These are phyloP conservation scores for Pouteria glomerata DNA, from an alignment of 148 eudicot species.

Conservation along the genomic window DNA sequence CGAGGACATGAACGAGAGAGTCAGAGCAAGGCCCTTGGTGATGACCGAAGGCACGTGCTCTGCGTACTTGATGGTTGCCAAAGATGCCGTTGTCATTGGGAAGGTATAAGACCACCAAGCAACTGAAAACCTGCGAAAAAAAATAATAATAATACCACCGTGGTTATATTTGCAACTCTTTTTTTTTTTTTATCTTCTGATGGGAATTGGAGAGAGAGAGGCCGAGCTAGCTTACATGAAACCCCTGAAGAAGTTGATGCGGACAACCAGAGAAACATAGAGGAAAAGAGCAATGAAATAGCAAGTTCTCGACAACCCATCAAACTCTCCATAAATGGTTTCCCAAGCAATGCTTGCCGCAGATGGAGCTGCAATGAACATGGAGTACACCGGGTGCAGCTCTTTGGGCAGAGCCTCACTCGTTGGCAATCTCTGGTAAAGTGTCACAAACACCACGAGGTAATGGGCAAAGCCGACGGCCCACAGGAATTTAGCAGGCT, in stretches of 20 bases:
- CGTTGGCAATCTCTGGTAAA: slow-evolving; percentile 88
- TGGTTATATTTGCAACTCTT: no score
- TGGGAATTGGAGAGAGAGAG: no score
- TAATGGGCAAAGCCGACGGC: slow-evolving; percentile 93
- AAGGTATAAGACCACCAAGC: slow-evolving; percentile 99
- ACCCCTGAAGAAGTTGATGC: slow-evolving; percentile 80
- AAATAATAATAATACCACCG: not conserved
- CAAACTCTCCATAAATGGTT: slow-evolving; percentile 75
- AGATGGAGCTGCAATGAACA: slow-evolving; percentile 92
- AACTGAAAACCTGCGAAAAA: slow-evolving; percentile 67
- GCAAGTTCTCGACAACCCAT: slow-evolving; percentile 80
- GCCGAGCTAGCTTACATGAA: slow-evolving; percentile 41
- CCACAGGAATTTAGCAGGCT: slow-evolving; percentile 92
- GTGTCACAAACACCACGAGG: slow-evolving; percentile 80
- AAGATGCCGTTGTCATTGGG: slow-evolving; percentile 92
- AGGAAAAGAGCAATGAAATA: slow-evolving; percentile 88
- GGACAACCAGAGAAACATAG: slow-evolving; percentile 70
- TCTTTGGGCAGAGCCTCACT: slow-evolving; percentile 91
- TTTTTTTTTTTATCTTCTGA: no score
- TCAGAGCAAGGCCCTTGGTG: slow-evolving; percentile 61
- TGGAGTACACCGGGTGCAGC: slow-evolving; percentile 89
- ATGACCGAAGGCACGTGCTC: slow-evolving; percentile 56
- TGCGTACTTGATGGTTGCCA: slow-evolving; percentile 88
- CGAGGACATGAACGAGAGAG: slow-evolving; percentile 73
- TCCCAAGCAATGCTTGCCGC: slow-evolving; percentile 97